Conservation (phyloP, 257 asterid genomes). For the Paulownia fortunei region DNA sequence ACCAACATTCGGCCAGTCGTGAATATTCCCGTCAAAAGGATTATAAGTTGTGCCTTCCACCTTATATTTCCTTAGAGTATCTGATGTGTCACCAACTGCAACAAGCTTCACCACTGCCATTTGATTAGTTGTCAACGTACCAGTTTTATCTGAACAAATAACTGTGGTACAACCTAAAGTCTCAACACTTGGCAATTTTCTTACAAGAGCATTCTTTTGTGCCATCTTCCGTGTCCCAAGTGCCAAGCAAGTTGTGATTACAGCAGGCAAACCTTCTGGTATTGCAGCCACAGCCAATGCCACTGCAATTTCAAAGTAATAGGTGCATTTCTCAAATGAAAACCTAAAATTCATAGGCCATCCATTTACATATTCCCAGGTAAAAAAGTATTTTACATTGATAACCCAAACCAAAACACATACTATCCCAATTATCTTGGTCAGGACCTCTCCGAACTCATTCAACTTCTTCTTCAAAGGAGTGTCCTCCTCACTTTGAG, state of each 20-base stretch:
- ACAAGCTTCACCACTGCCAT: constrained; percentile 80
- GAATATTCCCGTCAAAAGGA: constrained; percentile 67
- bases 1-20: constrained; percentile 51
- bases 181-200: constrained; percentile 88
- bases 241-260: constrained; percentile 86
- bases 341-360: constrained; percentile 81
- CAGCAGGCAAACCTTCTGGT: constrained; percentile 93
- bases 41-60: constrained; percentile 74
- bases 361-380: constrained; percentile 77
- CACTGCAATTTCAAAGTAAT: too few species aligned
- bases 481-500: constrained; percentile 72
- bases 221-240: constrained; percentile 96
- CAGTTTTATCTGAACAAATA: constrained; percentile 86
- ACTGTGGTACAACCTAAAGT: constrained; percentile 93
- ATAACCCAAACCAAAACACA: constrained; percentile 76
- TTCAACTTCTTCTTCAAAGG: too few species aligned
- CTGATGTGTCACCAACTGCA: constrained; percentile 50
- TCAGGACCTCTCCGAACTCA: too few species aligned
- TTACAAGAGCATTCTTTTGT: constrained; percentile 83
- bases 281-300: constrained; percentile 94
- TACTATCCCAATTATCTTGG: constrained; percentile 60
- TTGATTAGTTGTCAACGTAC: constrained; percentile 85
- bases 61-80: constrained; percentile 26
- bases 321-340: constrained; percentile 88
- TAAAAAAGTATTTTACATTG: constrained; percentile 73